A percentile compares a stretch with the other conserved stretches of the same genome.
phyloP scores from a whole-genome alignment of 2,329 filamentous ascomycete genomes.

The Erysiphe pisi region DNA sequence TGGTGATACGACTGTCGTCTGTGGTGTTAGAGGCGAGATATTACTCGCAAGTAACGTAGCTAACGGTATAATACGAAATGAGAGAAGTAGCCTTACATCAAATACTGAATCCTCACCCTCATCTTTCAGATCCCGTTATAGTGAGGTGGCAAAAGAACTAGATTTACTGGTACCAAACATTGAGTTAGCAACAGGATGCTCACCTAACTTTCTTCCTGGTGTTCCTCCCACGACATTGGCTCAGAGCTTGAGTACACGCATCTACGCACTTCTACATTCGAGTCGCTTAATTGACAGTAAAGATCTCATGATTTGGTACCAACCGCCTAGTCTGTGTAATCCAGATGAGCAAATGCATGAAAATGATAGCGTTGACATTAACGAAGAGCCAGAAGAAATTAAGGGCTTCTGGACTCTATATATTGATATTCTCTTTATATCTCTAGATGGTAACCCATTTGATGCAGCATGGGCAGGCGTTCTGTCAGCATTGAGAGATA shows the following conservation, averaged over 20 bases:
- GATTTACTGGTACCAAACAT: constrained; percentile 86
- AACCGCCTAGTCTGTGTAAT: constrained; percentile 40
- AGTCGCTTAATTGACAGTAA: constrained; percentile 53
- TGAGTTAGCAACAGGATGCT: constrained; percentile 81
- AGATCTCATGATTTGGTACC: constrained; percentile 60
- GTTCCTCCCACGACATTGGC: constrained; percentile 68
- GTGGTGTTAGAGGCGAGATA: constrained; percentile 79
- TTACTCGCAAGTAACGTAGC: constrained; percentile 64
- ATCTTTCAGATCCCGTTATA: no score
- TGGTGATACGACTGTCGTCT: constrained; percentile 90
- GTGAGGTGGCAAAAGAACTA: constrained; percentile 46
- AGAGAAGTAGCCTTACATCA: no score
- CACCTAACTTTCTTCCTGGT: constrained; percentile 73
- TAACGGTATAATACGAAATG: constrained; percentile 36
- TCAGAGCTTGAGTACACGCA: constrained; percentile 67
- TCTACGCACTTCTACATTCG: constrained; percentile 65
- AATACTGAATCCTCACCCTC: no score
- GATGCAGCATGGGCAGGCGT: constrained; percentile 83
- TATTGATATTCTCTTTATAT: constrained; percentile 90
- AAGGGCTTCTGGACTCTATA: constrained; percentile 94
- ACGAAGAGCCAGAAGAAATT: constrained; percentile 41
- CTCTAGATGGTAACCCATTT: constrained; percentile 81
- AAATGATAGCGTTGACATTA: constrained; percentile 34
- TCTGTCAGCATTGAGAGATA: constrained; percentile 68
- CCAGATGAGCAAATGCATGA: constrained; percentile 41